Percentiles rank a stretch among this genome's conserved stretches.
Conservation (phyloP, 1,284 basidiomycete genomes). For the Omphalotus olearius region DNA sequence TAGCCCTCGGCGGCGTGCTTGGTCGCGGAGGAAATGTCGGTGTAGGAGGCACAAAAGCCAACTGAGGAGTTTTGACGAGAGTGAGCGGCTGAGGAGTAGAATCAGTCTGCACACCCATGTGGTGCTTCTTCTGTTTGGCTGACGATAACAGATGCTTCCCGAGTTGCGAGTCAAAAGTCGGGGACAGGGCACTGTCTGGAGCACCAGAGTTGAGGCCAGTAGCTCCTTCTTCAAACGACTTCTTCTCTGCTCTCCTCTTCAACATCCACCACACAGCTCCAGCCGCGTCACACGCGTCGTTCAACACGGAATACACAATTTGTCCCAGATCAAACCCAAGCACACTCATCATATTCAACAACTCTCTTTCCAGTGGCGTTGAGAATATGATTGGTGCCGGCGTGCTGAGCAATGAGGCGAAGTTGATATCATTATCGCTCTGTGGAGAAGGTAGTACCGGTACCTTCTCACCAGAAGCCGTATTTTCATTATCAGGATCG, state of each 20-base stretch:
- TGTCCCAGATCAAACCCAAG: conserved; percentile 94
- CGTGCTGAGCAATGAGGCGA: conserved; percentile 65
- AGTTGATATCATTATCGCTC: conserved; percentile 48
- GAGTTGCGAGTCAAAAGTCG: conserved; percentile 11
- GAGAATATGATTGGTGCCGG: conserved; percentile 83
- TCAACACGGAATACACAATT: conserved; percentile 88
- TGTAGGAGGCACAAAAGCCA: conserved; percentile 71
- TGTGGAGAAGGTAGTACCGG: conserved; percentile 36
- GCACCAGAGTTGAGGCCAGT: conserved; percentile 1
- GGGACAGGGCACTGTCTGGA: conserved; percentile 1
- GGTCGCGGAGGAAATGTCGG: conserved; percentile 47
- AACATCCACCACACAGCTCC: conserved; percentile 98
- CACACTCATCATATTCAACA: conserved; percentile 72
- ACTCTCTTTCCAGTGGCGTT: conserved; percentile 74
- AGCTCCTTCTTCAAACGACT: conserved; percentile 42
- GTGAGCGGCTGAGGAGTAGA: conserved; percentile 38
- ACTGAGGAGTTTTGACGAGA: conserved; percentile 37
- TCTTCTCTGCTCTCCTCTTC: conserved; percentile 73
- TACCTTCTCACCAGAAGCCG: conserved; percentile 37
- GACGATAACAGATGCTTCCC: conserved; percentile 5
- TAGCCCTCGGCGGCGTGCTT: conserved; percentile 49
- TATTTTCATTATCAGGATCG: conserved; percentile 34
- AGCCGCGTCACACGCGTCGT: conserved; percentile 88
- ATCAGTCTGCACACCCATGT: conserved; percentile 37
- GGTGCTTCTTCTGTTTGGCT: conserved; percentile 19